Evolutionary conservation across 164 flowering plant species (phyloP), one percentile per base, ranked within the genome.

Genomic region (Platanus orientalis): DNA sequence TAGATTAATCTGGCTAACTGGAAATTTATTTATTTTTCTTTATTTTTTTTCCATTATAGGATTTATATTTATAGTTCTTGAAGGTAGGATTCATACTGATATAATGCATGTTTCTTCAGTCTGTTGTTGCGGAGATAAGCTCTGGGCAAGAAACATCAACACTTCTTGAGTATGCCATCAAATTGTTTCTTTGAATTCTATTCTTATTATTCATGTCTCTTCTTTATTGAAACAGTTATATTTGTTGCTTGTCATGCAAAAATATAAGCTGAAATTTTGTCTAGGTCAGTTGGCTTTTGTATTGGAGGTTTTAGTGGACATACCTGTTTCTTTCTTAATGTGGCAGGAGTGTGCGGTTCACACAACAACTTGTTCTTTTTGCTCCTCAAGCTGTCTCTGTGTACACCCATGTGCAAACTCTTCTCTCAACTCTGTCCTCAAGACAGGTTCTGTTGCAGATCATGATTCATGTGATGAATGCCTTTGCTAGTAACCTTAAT

Each of bases 311-410:
- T 11, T 14, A 51, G 27, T 36, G 50, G 49, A 10, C 39, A 11
- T 16, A 30, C 23, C 23, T 57, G 21, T 62, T 32, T 49, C 11
- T 62, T 32, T 49, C 11, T 60, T 17, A 25, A 66, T 54, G 39
- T 71, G 23, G 54, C 84, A 94, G 99, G 84, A 86, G 85, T 71
- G 91, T 84, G 19, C 83, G 97, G 36, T 92, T 95, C 70, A 92
- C 97, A 3, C 99, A 95, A 65, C 97, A 95, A 70, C 96, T 95
- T 67, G 96, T 85, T 77, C 83, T 95, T 64, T 95, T 95, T 80
- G 99, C 99, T 11, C 96, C 99, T 4, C 99, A 89, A 75, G 97
- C 99, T 75, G 88, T 90, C 68, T 82, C 96, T 58, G 88, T 91
- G 62, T 96, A 85, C 69, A 69, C 86, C 27, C 97, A 95, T 75